A percentile compares a stretch with the other conserved stretches of the same genome.
phyloP scores from a whole-genome alignment of 768 basidiomycete genomes.

The Steccherinum ochraceum region DNA sequence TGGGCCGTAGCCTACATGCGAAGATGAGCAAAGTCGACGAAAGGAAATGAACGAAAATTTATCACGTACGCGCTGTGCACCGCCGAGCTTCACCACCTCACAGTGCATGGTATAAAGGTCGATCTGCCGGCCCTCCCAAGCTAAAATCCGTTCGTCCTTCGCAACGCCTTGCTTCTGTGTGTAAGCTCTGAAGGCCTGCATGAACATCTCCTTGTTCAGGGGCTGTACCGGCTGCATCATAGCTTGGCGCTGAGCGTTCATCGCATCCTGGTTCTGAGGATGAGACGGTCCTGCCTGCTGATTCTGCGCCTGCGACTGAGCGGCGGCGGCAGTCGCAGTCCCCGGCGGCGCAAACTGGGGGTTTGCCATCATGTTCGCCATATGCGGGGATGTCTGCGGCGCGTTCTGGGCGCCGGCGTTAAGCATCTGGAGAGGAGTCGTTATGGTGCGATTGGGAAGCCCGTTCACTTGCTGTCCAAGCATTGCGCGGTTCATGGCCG shows the following conservation, averaged over 20 bases:
- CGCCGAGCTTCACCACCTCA: slow-evolving; percentile 55
- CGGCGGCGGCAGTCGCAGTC: background rate
- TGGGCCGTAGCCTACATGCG: slow-evolving; percentile 16
- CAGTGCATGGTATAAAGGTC: slow-evolving; percentile 55
- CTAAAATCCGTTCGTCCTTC: slow-evolving; percentile 34
- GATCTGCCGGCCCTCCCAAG: slow-evolving; percentile 48
- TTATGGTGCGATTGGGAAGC: slow-evolving; percentile 1
- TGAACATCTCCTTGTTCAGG: slow-evolving; percentile 30
- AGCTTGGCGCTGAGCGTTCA: background rate
- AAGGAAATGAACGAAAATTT: background rate
- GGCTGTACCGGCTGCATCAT: background rate
- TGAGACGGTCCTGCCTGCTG: slow-evolving; percentile 24
- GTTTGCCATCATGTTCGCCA: background rate
- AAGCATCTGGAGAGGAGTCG: slow-evolving; percentile 3
- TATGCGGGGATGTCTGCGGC: slow-evolving; percentile 2
- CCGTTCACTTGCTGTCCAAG: background rate
- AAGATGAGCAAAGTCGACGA: background rate
- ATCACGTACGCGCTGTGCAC: slow-evolving; percentile 36
- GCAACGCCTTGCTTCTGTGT: slow-evolving; percentile 35
- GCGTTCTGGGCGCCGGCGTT: slow-evolving; percentile 2
- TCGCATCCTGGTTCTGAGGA: slow-evolving; percentile 33
- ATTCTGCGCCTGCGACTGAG: background rate
- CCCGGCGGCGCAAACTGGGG: slow-evolving; percentile 19
- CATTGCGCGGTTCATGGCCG: background rate
- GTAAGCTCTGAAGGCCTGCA: slow-evolving; percentile 42